Percentiles rank a stretch among this genome's conserved stretches.
phyloP scores from a whole-genome alignment of 345 rosid species.

The Citrus unshiu region DNA sequence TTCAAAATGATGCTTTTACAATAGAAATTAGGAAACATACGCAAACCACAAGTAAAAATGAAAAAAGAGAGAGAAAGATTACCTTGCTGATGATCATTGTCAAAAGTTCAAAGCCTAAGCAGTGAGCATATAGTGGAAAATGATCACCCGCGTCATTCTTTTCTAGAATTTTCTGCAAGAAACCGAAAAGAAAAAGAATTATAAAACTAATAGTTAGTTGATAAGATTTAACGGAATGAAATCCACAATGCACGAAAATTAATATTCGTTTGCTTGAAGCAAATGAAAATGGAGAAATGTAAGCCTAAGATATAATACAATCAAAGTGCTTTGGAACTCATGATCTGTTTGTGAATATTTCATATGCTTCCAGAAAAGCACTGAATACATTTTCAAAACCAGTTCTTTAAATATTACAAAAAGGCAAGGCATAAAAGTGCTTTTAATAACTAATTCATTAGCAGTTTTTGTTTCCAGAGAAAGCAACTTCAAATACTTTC shows the following conservation, averaged over 20 bases:
- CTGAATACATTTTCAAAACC: neutral
- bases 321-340: neutral
- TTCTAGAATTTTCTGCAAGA: conserved; percentile 58
- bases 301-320: neutral
- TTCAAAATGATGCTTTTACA: neutral
- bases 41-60: neutral
- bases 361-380: neutral
- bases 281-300: neutral
- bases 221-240: neutral
- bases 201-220: too few species aligned
- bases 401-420: neutral
- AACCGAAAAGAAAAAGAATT: neutral
- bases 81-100: conserved; percentile 86
- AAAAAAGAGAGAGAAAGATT: neutral
- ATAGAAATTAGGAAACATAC: neutral
- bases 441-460: neutral
- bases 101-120: conserved; percentile 83
- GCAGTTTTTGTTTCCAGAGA: neutral
- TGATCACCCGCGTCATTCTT: conserved; percentile 77
- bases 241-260: neutral
- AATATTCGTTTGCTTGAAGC: neutral
- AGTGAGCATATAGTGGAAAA: conserved; percentile 72
- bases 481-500: neutral
- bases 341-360: neutral
- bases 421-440: neutral